Base-by-base conservation (phyloP, 2,329 filamentous ascomycete genomes). In the Colletotrichum neosansevieriae region DNA sequence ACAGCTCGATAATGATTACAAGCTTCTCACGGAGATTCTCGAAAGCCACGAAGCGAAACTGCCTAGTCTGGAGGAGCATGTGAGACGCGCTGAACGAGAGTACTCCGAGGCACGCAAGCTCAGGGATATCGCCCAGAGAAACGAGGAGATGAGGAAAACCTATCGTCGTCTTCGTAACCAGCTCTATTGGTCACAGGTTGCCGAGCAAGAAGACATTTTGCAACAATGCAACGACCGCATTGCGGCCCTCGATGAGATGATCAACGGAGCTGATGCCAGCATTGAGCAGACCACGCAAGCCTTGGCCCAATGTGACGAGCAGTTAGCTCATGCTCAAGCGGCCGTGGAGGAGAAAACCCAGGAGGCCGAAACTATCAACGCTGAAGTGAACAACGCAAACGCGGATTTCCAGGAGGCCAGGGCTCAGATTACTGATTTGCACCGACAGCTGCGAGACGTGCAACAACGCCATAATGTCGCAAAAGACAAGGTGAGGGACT, bases 1-100 rank as follows among this genome's bases (percentile, higher is more conserved):
- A 77, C 91, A 95, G 73, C 85, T 99, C 10, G 94, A 97, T 76
- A 91, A 93, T 70, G 96, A 99, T 75, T 99, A 99, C 78, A 88
- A 90, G 67, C 83, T 97, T 65, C 89, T 98, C 13, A 89, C 92
- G 69, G 91, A 97, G 72, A 91, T 88, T 3, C 84, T 96, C 19
- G 92, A 97, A 71, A 88, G 88, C 38, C 93, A 91, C 67, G 86
- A 91, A 63, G 83, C 83, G 36, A 92, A 91, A 72, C 80, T 93
- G 1, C 80, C 84, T 10, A 84, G 84, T 32, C 88, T 89, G 42
- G 78, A 87, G 49, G 87, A 89, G n/a, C 89, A 92, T 67, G 81
- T 94, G n/a, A 80, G 83, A 11, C 79, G 81, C 13, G 81, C 93
- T n/a, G 83, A 89, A 73, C 83, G 84, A 36, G 84, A 83, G 50